phyloP scores from a whole-genome alignment of 768 basidiomycete genomes.

The Leccinum disarticulatum region DNA sequence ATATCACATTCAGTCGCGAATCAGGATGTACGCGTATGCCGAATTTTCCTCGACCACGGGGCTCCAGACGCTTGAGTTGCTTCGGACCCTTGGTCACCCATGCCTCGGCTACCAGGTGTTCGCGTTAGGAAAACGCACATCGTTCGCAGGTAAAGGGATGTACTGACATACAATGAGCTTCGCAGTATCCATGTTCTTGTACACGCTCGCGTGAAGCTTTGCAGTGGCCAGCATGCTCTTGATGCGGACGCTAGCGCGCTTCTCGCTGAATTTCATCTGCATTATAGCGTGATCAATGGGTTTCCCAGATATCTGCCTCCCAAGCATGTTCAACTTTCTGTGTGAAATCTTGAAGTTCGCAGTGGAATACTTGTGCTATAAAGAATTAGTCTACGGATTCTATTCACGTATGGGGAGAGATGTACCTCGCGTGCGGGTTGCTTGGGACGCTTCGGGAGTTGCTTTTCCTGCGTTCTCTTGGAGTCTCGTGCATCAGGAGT shows the following conservation, averaged over 20 bases:
- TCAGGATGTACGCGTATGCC: slow-evolving; percentile 79
- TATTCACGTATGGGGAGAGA: neutral
- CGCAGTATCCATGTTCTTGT: slow-evolving; percentile 69
- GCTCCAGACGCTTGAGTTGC: slow-evolving; percentile 65
- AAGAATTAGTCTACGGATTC: slow-evolving; percentile 8
- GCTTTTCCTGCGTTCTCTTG: slow-evolving; percentile 19
- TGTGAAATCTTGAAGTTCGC: slow-evolving; percentile 92
- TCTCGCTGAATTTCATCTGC: slow-evolving; percentile 96
- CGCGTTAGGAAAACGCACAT: slow-evolving; percentile 2
- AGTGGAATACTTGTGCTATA: slow-evolving; percentile 90
- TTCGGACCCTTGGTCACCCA: slow-evolving; percentile 90
- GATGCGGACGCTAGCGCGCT: slow-evolving; percentile 81
- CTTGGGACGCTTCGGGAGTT: slow-evolving; percentile 18
- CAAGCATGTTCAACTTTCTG: slow-evolving; percentile 88
- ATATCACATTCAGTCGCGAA: slow-evolving; percentile 69
- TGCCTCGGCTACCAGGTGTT: slow-evolving; percentile 64
- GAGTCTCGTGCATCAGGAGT: slow-evolving; percentile 18
- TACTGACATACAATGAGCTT: slow-evolving; percentile 82
- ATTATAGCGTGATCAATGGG: slow-evolving; percentile 94
- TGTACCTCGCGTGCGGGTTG: slow-evolving; percentile 32
- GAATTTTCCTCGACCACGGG: slow-evolving; percentile 77
- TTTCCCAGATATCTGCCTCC: slow-evolving; percentile 82
- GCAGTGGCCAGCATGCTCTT: slow-evolving; percentile 88
- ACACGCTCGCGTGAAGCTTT: slow-evolving; percentile 77
- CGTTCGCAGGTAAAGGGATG: neutral